Conservation (phyloP, 2,329 filamentous ascomycete species). For the Calonectria leucothoes region DNA sequence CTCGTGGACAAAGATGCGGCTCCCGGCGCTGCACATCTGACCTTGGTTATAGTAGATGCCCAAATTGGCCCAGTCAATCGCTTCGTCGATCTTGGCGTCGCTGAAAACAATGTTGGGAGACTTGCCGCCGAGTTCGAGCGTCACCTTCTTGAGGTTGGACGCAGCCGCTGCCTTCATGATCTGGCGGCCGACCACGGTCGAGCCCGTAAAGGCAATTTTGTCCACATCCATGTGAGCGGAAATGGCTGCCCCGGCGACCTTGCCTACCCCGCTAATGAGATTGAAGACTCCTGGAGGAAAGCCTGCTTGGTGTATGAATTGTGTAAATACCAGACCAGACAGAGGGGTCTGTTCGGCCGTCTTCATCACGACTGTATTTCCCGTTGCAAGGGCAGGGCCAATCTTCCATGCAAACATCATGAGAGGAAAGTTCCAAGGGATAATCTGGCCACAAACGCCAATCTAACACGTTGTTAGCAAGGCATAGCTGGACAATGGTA, state of each 20-base stretch:
- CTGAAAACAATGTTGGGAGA: not conserved
- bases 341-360: not conserved
- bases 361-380: not conserved
- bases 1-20: not conserved
- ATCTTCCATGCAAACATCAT: not conserved
- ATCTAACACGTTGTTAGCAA: not conserved
- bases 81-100: not conserved
- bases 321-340: not conserved
- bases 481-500: not conserved
- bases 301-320: not conserved
- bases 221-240: not conserved
- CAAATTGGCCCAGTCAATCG: not conserved
- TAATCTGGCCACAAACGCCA: not conserved
- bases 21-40: not conserved
- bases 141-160: not conserved
- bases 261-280: not conserved
- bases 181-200: not conserved
- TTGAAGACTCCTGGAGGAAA: not conserved
- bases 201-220: not conserved
- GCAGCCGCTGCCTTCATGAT: not conserved
- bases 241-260: not conserved
- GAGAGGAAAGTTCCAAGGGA: not conserved
- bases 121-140: not conserved
- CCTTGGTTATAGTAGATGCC: not conserved
- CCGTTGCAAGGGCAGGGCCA: not conserved